Percentiles rank a stretch among this genome's conserved stretches.
Evolutionary conservation across 176 grass and related monocot species (phyloP).

Genomic region (Lolium rigidum): DNA sequence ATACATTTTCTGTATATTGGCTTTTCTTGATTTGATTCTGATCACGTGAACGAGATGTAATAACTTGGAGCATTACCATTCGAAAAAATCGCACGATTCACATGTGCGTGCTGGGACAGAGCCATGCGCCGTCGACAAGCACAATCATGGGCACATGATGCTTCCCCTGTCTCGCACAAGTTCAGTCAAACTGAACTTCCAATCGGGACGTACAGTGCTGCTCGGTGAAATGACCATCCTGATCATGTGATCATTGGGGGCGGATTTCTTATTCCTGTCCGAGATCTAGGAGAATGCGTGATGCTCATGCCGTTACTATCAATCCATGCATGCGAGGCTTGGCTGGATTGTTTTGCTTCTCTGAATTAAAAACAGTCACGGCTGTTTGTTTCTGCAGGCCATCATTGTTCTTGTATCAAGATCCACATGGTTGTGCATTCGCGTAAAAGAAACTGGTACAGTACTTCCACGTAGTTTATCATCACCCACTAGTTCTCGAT

Average conservation of each 20-base stretch:
- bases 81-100: no score
- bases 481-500: no score
- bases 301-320: neutral
- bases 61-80: no score
- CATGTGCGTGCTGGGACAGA: no score
- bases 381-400: neutral
- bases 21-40: no score
- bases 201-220: neutral
- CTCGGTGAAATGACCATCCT: neutral
- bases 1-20: no score
- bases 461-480: no score
- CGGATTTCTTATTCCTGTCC: conserved; percentile 30
- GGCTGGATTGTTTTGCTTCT: neutral
- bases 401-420: neutral
- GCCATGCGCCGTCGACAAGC: neutral
- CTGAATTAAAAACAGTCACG: neutral
- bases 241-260: conserved; percentile 39
- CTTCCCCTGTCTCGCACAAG: neutral
- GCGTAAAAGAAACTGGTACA: no score
- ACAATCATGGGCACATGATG: conserved; percentile 32
- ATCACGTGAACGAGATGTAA: no score
- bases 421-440: neutral
- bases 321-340: no score
- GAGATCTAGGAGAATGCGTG: conserved; percentile 33
- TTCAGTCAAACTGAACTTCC: conserved; percentile 8